Base-by-base conservation (phyloP, 371 early-diverging fungal species). In the Blyttiomyces sp. region DNA sequence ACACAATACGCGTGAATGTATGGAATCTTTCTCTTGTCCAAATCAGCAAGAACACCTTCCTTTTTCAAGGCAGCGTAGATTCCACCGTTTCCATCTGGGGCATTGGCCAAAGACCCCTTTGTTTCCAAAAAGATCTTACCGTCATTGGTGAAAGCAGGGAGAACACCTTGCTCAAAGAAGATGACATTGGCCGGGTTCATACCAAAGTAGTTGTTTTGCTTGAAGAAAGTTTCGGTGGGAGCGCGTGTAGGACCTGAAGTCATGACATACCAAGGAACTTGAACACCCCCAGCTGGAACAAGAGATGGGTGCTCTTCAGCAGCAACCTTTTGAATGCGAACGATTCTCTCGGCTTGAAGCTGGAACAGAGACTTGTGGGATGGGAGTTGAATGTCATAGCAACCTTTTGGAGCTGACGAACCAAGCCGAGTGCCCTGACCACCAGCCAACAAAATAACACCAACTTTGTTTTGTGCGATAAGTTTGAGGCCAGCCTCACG, bases 1-100 rank as follows among this genome's bases (percentile, higher is more conserved):
- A 96, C 95, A 67, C 94, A 93, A 84, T 95, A 95, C 24, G 86
- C 85, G 72, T 96, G 95, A 30, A 92, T 78, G 72, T 88, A 91
- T 64, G 86, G 81, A 59, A 93, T 82, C 49, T 88, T 87, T 64
- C 92, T 87, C 54, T 76, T 71, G 26, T 82, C 80, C 69, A 94
- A 80, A 66, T 89, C 86, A 33, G 75, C 80, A 21, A 94, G 73
- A 7, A 91, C 87, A 44, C 91, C 90, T 61, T 87, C 85, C 42
- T 78, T 75, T 34, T 85, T 83, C 36, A 95, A 81, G 36, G 92
- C 92, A 48, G 87, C 86, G 75, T 91, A 91, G 59, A 93, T 88
- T 42, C 93, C 92, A 69, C 93, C 92, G 73, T 93, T 93, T 57
- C 93, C 93, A 68, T 93, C 91, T 32, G 93, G 93, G 1, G 93